Base-by-base conservation (phyloP, 1,139 yeast species). In the Saccharomyces hybrid region DNA sequence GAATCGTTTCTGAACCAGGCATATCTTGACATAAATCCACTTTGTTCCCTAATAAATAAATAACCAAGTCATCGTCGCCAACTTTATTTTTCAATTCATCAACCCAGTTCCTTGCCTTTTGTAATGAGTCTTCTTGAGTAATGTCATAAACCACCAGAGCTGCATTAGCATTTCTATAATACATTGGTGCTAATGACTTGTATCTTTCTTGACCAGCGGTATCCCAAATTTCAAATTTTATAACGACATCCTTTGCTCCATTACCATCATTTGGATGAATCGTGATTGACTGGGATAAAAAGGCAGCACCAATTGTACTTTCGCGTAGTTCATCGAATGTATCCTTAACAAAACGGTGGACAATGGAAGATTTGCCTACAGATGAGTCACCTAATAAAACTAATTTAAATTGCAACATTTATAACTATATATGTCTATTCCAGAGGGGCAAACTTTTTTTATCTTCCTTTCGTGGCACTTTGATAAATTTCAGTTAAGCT, bases 281-380 rank as follows among this genome's bases (percentile, higher is more conserved):
- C 54, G 77, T 84, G 54, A 93, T 84, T 5, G 96, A 84, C 69
- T 93, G 98, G 14, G 99, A 91, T 56, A 93, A 76, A 70, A 93
- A 93, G 2, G 99, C 99, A 3, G 99, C 99, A 14, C 98, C 98
- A 58, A 93, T 93, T 5, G 98, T 93, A 26, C 96, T 88, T 72
- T 93, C 98, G 63, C 97, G 80, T 73, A 87, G 81, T 67, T 90
- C 97, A 65, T 91, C 97, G 70, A 93, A 95, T 31, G 95, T 88
- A 69, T 91, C 95, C 68, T 91, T 88, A 25, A 93, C 98, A 69
- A 93, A 95, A 63, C 99, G 78, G 64, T 90, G 87, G 27, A 93
- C 99, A 28, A 93, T 83, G 2, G 97, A 90, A 5, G 81, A 80
- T 70, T 93, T 93, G 53, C 99, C 99, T 47, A 93, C 99, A 1